Percentiles rank a stretch among this genome's conserved stretches.
phyloP scores from a whole-genome alignment of 495 filamentous ascomycete species.

The Entonaema liquescens region DNA sequence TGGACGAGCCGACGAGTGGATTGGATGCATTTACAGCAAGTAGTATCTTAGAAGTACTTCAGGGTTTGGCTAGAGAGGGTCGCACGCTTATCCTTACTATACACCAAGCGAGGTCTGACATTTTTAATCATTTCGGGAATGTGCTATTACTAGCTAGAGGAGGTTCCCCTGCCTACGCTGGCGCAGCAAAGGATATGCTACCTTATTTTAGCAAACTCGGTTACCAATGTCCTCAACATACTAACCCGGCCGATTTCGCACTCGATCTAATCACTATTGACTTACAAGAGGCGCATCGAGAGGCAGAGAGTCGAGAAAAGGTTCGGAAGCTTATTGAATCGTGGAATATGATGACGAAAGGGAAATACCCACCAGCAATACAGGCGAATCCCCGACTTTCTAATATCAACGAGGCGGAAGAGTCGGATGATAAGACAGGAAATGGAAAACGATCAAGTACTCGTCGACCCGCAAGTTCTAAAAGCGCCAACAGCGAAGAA shows the following conservation, averaged over 20 bases:
- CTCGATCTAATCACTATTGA: conserved; percentile 79
- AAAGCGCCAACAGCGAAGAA: not conserved
- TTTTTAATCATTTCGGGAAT: conserved; percentile 74
- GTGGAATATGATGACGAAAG: conserved; percentile 47
- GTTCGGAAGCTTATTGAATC: conserved; percentile 65
- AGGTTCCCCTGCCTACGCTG: conserved; percentile 71
- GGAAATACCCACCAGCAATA: not conserved
- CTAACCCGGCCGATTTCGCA: conserved; percentile 80
- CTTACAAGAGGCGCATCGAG: conserved; percentile 67
- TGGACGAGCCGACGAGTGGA: conserved; percentile 80
- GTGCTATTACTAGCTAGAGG: conserved; percentile 75
- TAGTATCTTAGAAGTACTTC: conserved; percentile 76
- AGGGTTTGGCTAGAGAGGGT: conserved; percentile 73
- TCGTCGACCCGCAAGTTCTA: not conserved
- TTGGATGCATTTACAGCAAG: conserved; percentile 79
- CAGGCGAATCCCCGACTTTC: conserved; percentile 16
- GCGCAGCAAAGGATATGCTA: conserved; percentile 70
- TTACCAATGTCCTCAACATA: conserved; percentile 68
- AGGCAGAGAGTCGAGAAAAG: conserved; percentile 65
- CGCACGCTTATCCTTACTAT: conserved; percentile 77
- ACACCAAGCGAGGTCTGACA: conserved; percentile 76
- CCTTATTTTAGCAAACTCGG: conserved; percentile 67
- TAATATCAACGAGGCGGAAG: conserved; percentile 37
- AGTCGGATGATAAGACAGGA: conserved; percentile 10
- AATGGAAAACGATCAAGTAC: not conserved